Base-by-base conservation (phyloP, 371 early-diverging fungal species). In the Rhizopus sp. region DNA sequence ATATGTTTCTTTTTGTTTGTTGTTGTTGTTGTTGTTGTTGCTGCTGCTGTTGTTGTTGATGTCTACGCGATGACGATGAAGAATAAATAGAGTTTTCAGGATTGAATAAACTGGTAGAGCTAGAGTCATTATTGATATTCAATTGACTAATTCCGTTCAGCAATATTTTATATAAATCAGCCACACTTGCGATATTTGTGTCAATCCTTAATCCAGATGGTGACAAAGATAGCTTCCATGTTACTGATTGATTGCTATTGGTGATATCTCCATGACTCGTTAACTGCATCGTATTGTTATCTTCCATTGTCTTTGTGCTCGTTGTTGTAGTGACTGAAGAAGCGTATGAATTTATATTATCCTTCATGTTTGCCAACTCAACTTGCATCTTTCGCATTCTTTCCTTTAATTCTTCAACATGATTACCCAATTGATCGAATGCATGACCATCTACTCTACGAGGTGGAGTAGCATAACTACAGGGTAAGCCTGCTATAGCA, bases 401-500 rank as follows among this genome's bases (percentile, higher is more conserved):
- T 45, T 78, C 78, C 58, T 68, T 75, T 2, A 81, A 68, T 42
- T 79, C 75, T 47, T 78, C 72, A 0, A 80, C 75, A 45, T 81
- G 74, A 38, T 72, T 77, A 10, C 75, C 77, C 8, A 82, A 70
- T 29, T 77, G 76, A 47, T 81, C 82, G 60, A 80, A 81, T 4
- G 83, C 83, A 42, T 77, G 82, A 10, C 81, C 81, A 52, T 84
- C 80, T 35, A 85, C 75, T 71, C 83, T 57, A 52, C 80, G 57
- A 53, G 82, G 72, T 52, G 82, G 73, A 13, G 82, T 69, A 15
- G 77, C 77, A 57, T 80, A 80, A 41, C 71, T 75, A 60, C 80
- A 80, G 30, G 77, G 75, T 51, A 77, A 55, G 7, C 77, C 77
- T 31, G 80, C 77, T 59, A 70, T 63, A 16, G 70, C 73, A 60